Base-by-base conservation (phyloP, 2,329 filamentous ascomycete species). In the Epichloe hybrida region DNA sequence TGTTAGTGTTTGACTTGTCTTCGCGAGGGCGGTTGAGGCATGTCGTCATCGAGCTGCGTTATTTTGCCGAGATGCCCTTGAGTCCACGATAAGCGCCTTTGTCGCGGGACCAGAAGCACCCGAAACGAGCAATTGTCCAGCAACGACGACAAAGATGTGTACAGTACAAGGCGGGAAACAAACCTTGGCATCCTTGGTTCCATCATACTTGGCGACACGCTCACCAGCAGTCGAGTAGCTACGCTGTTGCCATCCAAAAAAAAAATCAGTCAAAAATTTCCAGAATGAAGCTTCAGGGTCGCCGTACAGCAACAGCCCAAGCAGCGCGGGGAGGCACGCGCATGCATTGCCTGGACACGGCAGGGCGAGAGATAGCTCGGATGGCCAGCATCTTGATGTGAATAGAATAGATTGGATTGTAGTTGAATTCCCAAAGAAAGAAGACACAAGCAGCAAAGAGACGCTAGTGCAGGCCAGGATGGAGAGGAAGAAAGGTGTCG, bases 201-300 rank as follows among this genome's bases (percentile, higher is more conserved):
- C 93, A 64, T 88, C 84, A 77, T 96, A 98, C 75, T 93, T 87
- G 70, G 90, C 93, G 63, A 97, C 89, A 62, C 80, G 80, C 41
- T 86, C 80, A 54, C 78, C 71, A 54, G 70, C 69, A 66, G 74
- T 79, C 66, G 79, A 80, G 74, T 84, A 90, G 71, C 69, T 79
- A 66, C 81, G 72, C 66, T 71, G 68, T 67, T 70, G 71, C 75
- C 80, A 57, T 6, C 17, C n/a, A n/a, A 0, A 27, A 3, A 40
- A 34, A 34, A 48, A 3, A 13, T 50, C 27, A 47, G 54, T 52
- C 31, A 45, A 53, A 48, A 36, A 15, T 12, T 21, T 20, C 34
- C n/a, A 31, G 36, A n/a, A 34, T 21, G 17, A 41, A 43, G 50
- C 50, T 52, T 48, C 51, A 47, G 48, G 53, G 21, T 48, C 20